Base-by-base conservation (phyloP, 129 eudicot species). In the Flaveria ramosissima region DNA sequence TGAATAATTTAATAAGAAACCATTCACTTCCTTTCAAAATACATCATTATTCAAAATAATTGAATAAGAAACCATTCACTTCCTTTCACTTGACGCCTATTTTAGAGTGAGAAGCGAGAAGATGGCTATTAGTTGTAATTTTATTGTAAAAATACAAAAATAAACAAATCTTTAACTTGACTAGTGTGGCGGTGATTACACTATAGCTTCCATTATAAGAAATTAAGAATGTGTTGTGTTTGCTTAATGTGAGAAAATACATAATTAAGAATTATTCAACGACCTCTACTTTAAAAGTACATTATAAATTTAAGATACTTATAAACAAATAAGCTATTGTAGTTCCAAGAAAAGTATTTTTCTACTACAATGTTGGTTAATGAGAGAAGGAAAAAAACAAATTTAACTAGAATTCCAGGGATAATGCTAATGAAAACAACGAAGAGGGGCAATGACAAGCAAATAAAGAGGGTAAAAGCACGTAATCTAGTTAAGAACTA, bases 401-500 rank as follows among this genome's bases (percentile, higher is more conserved):
- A 57, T 56, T 68, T 56, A 61, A 41, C 42, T 72, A 1, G 67
- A 72, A 21, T 12, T 52, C 51, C 2, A 6, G 14, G 20, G 23
- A 21, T 55, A 55, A 53, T 72, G 77, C 55, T 57, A 32, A 73
- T n/a, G 68, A 21, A 13, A 48, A 50, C 62, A 71, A 50, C 23
- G 26, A 51, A 26, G 16, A 10, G 60, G 51, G 41, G 41, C 41
- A 71, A 57, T 21, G 17, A 24, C 7, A 60, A 27, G 42, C 64
- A 32, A 71, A 0, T 15, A 26, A 71, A 43, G 19, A 67, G 23
- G 1, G 13, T 43, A 62, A 26, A 66, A 67, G 30, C 7, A 67
- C 26, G 19, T 4, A 26, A 12, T 61, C 9, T 24, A 26, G 14
- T 30, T 1, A 62, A 62, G 3, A 62, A 30, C 17, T 30, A 68